Base-by-base conservation (phyloP, 805 yeast species). In the Ogataea trehalophila region DNA sequence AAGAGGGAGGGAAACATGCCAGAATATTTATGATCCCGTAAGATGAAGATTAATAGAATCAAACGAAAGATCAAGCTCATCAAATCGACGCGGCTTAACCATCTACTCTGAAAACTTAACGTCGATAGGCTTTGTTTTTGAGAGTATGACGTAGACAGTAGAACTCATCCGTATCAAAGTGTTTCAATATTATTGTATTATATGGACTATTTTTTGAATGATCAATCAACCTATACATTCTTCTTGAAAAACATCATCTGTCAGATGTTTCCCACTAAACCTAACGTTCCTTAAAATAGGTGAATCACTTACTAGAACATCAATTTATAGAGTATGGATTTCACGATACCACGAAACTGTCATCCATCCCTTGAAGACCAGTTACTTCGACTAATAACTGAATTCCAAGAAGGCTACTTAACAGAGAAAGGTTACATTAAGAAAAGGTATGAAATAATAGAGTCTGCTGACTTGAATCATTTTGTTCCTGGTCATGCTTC, bases 401-500 rank as follows among this genome's bases (percentile, higher is more conserved):
- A 82, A 51, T 80, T 70, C 51, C 71, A 73, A 53, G 90, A 85
- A 34, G 92, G 89, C 1, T 83, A 82, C 48, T 68, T 86, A 47
- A 85, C 94, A 0, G 83, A 76, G 41, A 86, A 85, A 59, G 92
- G 94, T 2, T 86, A 82, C 60, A 69, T 72, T 39, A 83, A 77
- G 55, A 83, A 81, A 51, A 67, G 87, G 49, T 74, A 69, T 39
- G 68, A 61, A 51, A 57, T 78, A 18, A 60, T 75, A 26, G 54
- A 51, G n/a, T 38, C 55, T 1, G 51, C 47, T 22, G 45, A 26
- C 31, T 26, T 26, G 31, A 26, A 9, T 26, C 31, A 7, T 26
- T 26, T 26, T 26, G 11, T 9, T 6, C 31, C 31, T 26, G 31
- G 31, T 34, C 35, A 49, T 45, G 36, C 49, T 15, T 43, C 51